Conservation (phyloP, 148 eudicot genomes). For the Hydrangea macrophylla region DNA sequence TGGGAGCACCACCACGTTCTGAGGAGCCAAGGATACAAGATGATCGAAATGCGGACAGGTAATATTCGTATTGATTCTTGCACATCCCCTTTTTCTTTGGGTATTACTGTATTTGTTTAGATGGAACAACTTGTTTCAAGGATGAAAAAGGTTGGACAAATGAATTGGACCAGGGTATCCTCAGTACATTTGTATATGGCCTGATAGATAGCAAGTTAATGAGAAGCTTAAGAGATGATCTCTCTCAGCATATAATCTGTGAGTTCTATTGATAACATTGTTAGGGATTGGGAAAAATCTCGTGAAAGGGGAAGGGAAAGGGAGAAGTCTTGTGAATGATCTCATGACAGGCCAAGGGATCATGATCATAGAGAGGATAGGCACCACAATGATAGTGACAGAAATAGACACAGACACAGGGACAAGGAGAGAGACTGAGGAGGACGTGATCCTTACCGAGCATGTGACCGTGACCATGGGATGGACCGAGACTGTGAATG, state of each 20-base stretch:
- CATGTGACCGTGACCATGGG: constrained; percentile 32
- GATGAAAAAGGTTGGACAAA: not conserved
- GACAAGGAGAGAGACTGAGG: constrained; percentile 54
- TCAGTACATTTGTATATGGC: not conserved
- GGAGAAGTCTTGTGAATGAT: constrained; percentile 77
- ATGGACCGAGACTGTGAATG: constrained; percentile 42
- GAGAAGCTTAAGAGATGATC: not conserved
- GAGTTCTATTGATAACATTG: constrained; percentile 4
- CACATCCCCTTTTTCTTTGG: not conserved
- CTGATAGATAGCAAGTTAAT: not conserved
- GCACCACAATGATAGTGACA: constrained; percentile 89
- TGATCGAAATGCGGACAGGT: constrained; percentile 57
- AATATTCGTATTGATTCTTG: constrained; percentile 2
- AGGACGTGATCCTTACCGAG: constrained; percentile 57
- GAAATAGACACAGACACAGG: constrained; percentile 60
- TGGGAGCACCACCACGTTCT: constrained; percentile 70
- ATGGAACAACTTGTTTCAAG: not conserved
- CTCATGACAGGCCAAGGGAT: constrained; percentile 82
- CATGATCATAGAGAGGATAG: constrained; percentile 86
- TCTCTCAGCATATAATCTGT: not conserved
- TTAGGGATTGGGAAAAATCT: constrained; percentile 87
- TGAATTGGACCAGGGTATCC: not conserved
- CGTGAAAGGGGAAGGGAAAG: constrained; percentile 75
- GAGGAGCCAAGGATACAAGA: constrained; percentile 82
- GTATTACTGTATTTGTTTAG: not conserved